A percentile compares a stretch with the other conserved stretches of the same genome.
These are phyloP conservation scores for Phascolomyces articulosus DNA, from an alignment of 371 early-diverging fungal genomes.

Conservation along the genomic window DNA sequence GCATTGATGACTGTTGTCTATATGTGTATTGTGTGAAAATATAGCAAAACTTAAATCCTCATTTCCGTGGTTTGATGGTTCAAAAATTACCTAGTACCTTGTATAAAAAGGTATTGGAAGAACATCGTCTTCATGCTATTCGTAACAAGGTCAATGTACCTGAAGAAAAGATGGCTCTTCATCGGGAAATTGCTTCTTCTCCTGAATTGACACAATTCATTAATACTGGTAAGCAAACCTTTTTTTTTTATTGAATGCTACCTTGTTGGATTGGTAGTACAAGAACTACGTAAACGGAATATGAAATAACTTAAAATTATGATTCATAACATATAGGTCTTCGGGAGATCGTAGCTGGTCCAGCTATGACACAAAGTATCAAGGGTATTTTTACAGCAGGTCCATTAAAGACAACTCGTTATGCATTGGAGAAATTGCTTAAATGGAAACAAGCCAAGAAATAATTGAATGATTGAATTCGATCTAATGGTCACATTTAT, in stretches of 20 bases:
- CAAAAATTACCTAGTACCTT: constrained; percentile 69
- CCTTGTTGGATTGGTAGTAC: background rate
- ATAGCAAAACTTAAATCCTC: constrained; percentile 66
- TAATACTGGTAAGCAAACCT: constrained; percentile 31
- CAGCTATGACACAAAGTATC: constrained; percentile 88
- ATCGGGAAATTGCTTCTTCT: constrained; percentile 49
- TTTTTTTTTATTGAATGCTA: background rate
- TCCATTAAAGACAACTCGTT: constrained; percentile 65
- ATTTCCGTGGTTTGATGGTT: constrained; percentile 61
- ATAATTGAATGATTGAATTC: background rate
- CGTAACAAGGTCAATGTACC: constrained; percentile 31
- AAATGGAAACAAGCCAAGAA: constrained; percentile 64
- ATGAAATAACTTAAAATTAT: too few relatives aligned
- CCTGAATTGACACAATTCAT: constrained; percentile 39
- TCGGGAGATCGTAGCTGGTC: constrained; percentile 52
- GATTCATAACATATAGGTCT: constrained; percentile 22
- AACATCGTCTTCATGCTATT: constrained; percentile 31
- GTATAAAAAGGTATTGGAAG: constrained; percentile 47
- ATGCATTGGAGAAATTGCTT: constrained; percentile 75
- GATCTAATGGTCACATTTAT: too few relatives aligned
- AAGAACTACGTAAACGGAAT: background rate
- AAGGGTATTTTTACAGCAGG: constrained; percentile 96
- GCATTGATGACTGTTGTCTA: background rate
- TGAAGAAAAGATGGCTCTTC: constrained; percentile 36
- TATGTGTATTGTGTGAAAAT: background rate